Base-by-base conservation (phyloP, 2,329 filamentous ascomycete genomes). In the Bipolaris gigantea region DNA sequence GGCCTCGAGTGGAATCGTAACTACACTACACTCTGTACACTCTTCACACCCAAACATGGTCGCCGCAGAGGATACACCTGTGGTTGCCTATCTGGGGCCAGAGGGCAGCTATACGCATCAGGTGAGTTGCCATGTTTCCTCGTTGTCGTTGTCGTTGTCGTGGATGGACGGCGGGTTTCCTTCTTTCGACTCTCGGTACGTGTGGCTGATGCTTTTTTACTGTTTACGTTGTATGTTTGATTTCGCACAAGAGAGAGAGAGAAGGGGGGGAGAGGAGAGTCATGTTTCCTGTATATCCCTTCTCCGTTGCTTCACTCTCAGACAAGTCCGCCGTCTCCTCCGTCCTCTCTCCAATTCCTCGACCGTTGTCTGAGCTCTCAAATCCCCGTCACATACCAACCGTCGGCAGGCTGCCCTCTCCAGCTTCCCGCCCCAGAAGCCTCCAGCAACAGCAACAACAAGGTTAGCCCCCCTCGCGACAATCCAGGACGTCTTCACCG, bases 401-500 rank as follows among this genome's bases (percentile, higher is more conserved):
- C 33, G 8, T n/a, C 4, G 30, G n/a, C 67, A 86, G 82, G 83
- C 83, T 34, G 76, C 84, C 3, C 76, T 85, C 49, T 75, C 79
- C 62, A 73, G 74, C 53, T 84, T 84, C 48, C 52, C 60, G 56
- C 69, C n/a, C 11, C 21, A 41, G n/a, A 61, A 39, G 23, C 35
- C 61, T 21, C 70, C 75, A 11, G 16, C 35, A 53, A 33, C 30
- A 19, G 65, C 75, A 11, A 19, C 35, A 53, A 33, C 30, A 19
- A 66, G 66, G n/a, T 65, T 82, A 41, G 58, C 66, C 1, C 76
- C 81, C 4, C 72, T 75, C 48, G 65, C 68, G 27, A 78, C 76
- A 47, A 83, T 84, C 63, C 73, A 76, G 63, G 90, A 94, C 70
- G 86, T 96, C 64, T 96, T 97, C 73, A 80, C 86, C 46, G 82